Conservation (phyloP, 2,329 filamentous ascomycete genomes). For the Trichoderma sp. region DNA sequence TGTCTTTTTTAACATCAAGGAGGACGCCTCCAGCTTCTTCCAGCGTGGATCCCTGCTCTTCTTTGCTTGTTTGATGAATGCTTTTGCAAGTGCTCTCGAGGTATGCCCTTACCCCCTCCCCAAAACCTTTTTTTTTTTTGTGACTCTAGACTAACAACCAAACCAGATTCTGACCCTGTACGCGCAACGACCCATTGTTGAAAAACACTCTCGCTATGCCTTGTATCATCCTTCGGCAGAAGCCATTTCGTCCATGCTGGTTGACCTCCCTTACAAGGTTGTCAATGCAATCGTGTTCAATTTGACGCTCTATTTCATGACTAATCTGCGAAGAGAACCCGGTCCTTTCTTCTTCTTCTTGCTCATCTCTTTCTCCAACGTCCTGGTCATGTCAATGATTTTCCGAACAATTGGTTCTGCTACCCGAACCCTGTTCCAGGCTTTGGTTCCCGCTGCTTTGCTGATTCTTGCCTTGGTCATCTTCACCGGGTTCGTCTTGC, state of each 20-base stretch:
- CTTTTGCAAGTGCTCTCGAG: constrained; percentile 75
- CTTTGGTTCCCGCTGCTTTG: constrained; percentile 58
- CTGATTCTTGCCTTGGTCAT: constrained; percentile 65
- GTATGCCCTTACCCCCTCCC: constrained; percentile 34
- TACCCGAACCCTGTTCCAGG: constrained; percentile 66
- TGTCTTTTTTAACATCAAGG: constrained; percentile 74
- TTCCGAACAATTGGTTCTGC: constrained; percentile 78
- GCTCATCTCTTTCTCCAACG: constrained; percentile 69
- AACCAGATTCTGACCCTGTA: constrained; percentile 77
- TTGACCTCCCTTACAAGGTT: constrained; percentile 77
- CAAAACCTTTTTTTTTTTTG: neutral
- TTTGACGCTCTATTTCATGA: constrained; percentile 80
- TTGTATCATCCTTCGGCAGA: constrained; percentile 88
- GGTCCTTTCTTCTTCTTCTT: constrained; percentile 84
- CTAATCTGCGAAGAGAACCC: constrained; percentile 69
- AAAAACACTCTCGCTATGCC: constrained; percentile 83
- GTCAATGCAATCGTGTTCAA: constrained; percentile 75
- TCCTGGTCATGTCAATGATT: constrained; percentile 79
- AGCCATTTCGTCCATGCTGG: constrained; percentile 81
- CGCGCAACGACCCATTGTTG: constrained; percentile 84
- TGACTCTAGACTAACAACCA: neutral
- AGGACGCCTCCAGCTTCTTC: constrained; percentile 70
- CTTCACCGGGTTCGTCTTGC: constrained; percentile 68
- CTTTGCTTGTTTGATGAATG: constrained; percentile 84
- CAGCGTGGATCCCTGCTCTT: constrained; percentile 76